Conservation (phyloP, 352 stramenopile genomes). For the Poterioochromonas sp. region DNA sequence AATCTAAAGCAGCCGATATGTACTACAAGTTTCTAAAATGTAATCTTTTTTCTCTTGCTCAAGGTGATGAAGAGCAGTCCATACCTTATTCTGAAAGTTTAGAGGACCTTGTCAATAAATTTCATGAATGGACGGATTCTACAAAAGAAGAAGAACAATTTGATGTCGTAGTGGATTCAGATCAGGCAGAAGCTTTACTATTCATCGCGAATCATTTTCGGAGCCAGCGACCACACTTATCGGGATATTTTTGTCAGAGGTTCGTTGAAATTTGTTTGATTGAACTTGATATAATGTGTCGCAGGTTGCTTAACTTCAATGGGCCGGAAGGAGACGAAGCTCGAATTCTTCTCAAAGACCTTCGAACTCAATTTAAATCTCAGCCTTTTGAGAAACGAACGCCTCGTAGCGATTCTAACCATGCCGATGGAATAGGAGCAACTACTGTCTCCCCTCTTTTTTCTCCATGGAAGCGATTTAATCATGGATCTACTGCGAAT, state of each 20-base stretch:
- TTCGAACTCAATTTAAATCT: not conserved
- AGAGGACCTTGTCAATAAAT: not conserved
- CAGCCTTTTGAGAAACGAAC: too few species aligned
- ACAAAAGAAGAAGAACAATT: not conserved
- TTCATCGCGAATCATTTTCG: not conserved
- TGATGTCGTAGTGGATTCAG: not conserved
- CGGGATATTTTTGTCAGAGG: not conserved
- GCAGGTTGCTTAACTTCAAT: not conserved
- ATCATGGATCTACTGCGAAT: too few species aligned
- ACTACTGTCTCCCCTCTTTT: too few species aligned
- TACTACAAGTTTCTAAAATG: not conserved
- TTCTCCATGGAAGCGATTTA: too few species aligned
- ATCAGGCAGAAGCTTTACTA: slow-evolving; percentile 1
- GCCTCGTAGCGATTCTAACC: too few species aligned
- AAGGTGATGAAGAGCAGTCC: too few species aligned
- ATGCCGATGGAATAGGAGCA: too few species aligned
- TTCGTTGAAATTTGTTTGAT: not conserved
- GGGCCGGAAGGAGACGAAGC: slow-evolving; percentile 20
- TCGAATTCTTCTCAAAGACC: not conserved
- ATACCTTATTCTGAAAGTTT: not conserved
- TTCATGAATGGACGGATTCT: not conserved
- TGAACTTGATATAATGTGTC: not conserved
- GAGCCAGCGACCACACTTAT: not conserved
- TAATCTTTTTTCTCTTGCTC: not conserved
- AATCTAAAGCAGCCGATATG: not conserved